Evolutionary conservation across 768 basidiomycete species (phyloP), one percentile per base, ranked within the genome.

Genomic region (Pisolithus albus): DNA sequence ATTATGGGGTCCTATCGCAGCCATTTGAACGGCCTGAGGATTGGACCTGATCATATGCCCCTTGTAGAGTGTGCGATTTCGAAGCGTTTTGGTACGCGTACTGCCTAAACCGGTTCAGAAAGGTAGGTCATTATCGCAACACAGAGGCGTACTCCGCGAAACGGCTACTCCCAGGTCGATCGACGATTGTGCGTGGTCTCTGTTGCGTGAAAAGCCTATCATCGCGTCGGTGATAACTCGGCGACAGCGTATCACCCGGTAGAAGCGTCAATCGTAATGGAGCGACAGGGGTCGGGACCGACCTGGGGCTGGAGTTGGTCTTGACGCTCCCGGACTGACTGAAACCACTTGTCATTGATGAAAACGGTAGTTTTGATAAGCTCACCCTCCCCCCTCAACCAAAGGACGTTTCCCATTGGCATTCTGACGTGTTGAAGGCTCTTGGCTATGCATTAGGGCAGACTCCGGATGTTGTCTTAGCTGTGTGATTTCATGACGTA

Each of bases 211-310:
- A 51, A 6, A 47, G 28, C 36, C 52, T 51, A 45, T 59, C 50
- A 26, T 68, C 65, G 55, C 62, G 70, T 40, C 61, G 61, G 44
- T 61, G 57, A 52, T 74, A 70, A 32, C 49, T 49, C 19, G 57
- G 65, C 13, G 34, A 34, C 34, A 34, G 34, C 41, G 76, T 76
- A 58, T 84, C 84, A 40, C 77, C 75, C 11, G 73, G 79, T 16
- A 82, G 83, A 19, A 88, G 71, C 3, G 87, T 90, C 34, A 90
- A 72, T 63, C 88, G 70, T 57, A 78, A 69, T 23, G 85, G 85
- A 18, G 75, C 83, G 10, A 79, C 52, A 16, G 84, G 82, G 1
- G 79, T 80, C 3, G 65, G 57, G 18, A 73, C 68, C 32, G 82
- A 80, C 51, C 76, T 78, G 30, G 86, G 83, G 59, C 86, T 88